Evolutionary conservation across 2,329 filamentous ascomycete genomes (phyloP), one percentile per base, ranked within the genome.

Genomic region (Nemania serpens): DNA sequence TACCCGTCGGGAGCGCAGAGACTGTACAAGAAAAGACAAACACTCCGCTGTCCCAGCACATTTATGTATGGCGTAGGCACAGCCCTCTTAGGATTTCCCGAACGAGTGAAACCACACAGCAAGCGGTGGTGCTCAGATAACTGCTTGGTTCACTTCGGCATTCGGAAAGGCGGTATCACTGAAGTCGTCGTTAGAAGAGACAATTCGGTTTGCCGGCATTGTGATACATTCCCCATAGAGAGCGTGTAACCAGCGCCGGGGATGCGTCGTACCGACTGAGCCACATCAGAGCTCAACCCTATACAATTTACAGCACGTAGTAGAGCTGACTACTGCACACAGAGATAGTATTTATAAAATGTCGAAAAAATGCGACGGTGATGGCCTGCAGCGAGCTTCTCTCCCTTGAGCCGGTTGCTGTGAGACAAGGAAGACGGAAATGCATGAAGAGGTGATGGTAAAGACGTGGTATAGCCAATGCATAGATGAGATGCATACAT

Each of bases 91-190:
- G 17, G 29, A 45, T 52, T 11, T 25, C 18, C 25, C 22, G 11
- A 43, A 29, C 25, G 13, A 33, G 36, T 39, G 36, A 12, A 39
- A 39, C 36, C 17, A 15, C 18, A 46, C 22, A 25, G 22, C 25
- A 20, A 33, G 12, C 20, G 29, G 47, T 13, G 34, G 13, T 47
- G 33, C 37, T 29, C 13, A 22, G 54, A 46, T 25, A 22, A 52
- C 15, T 6, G 45, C 29, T 45, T 42, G 20, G 15, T 48, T 55
- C 47, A 45, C 53, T 55, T 64, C 64, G 66, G 68, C 66, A 64
- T 66, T 65, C 66, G 68, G 66, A 61, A 69, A 58, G 53, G 63
- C 61, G 58, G 64, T 66, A 63, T 58, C 50, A 45, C 55, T 62
- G 51, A 55, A 45, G 43, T 59, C 55, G 33, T 47, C 20, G 37